A percentile compares a stretch with the other conserved stretches of the same genome.
Conservation (phyloP, 129 eudicot genomes). For the Flaveria linearis region DNA sequence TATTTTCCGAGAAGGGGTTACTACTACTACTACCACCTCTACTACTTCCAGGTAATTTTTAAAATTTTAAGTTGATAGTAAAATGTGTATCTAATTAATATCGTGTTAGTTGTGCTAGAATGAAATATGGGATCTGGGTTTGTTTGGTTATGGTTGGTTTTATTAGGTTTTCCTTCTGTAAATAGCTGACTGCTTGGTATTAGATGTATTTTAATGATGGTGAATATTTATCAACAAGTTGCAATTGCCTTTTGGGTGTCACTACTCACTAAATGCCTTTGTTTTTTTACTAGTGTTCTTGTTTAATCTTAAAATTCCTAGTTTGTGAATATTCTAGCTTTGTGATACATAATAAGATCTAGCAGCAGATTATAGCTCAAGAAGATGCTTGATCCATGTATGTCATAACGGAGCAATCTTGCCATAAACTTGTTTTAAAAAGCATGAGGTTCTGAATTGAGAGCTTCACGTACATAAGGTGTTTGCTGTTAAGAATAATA, state of each 20-base stretch:
- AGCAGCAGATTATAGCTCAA: neutral
- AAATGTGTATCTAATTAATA: neutral
- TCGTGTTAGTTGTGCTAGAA: neutral
- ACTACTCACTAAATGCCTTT: neutral
- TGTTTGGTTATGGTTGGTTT: constrained; percentile 12
- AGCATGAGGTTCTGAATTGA: no score
- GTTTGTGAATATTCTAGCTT: neutral
- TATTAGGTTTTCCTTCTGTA: constrained; percentile 24
- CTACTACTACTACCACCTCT: constrained; percentile 16
- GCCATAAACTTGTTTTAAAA: no score
- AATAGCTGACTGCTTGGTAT: constrained; percentile 29
- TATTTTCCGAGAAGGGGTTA: constrained; percentile 52
- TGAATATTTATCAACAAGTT: constrained; percentile 17
- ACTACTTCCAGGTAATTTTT: constrained; percentile 34
- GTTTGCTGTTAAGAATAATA: no score
- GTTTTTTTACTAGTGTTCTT: neutral
- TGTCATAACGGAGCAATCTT: neutral
- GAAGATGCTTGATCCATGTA: neutral
- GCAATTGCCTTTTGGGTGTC: constrained; percentile 3
- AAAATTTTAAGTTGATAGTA: constrained; percentile 2
- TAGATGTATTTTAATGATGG: constrained; percentile 21
- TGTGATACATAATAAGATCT: neutral
- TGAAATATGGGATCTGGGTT: constrained; percentile 30
- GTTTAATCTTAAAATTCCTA: neutral
- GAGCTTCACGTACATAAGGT: no score